These are phyloP conservation scores for Sapria himalayana DNA, from an alignment of 345 rosid genomes.

Conservation along the genomic window DNA sequence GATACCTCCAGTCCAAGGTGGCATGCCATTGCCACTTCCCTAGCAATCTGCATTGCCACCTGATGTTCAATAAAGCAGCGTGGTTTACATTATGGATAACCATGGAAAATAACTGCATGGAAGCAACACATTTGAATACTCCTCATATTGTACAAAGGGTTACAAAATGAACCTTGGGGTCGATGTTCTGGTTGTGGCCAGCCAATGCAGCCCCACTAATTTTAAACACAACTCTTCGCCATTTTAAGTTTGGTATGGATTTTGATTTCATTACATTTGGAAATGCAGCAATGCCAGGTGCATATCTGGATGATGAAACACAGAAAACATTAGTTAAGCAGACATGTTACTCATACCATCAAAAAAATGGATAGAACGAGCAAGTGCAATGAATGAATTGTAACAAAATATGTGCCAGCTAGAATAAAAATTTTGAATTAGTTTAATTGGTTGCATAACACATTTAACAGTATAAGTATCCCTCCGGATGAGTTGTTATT, in stretches of 20 bases:
- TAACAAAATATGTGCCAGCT: too few relatives aligned
- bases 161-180: slow-evolving; percentile 41
- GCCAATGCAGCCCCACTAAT: slow-evolving; percentile 78
- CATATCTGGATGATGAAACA: slow-evolving; percentile 6
- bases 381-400: too few relatives aligned
- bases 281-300: slow-evolving; percentile 6
- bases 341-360: too few relatives aligned
- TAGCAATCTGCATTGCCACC: slow-evolving; percentile 61
- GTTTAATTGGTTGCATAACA: too few relatives aligned
- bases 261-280: slow-evolving; percentile 23
- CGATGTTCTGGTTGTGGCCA: slow-evolving; percentile 51
- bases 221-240: slow-evolving; percentile 79
- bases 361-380: too few relatives aligned
- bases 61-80: slow-evolving; percentile 13
- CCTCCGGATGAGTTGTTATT: too few relatives aligned
- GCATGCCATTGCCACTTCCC: slow-evolving; percentile 58
- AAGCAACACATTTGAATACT: background rate
- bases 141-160: background rate
- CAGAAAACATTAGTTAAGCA: too few relatives aligned
- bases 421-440: too few relatives aligned
- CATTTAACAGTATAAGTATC: too few relatives aligned
- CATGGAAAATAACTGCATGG: too few relatives aligned
- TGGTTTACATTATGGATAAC: too few relatives aligned
- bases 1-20: slow-evolving; percentile 66
- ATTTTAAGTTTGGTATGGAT: slow-evolving; percentile 33